Base-by-base conservation (phyloP, 2,329 filamentous ascomycete genomes). In the Ophiocordyceps camponoti-floridani region DNA sequence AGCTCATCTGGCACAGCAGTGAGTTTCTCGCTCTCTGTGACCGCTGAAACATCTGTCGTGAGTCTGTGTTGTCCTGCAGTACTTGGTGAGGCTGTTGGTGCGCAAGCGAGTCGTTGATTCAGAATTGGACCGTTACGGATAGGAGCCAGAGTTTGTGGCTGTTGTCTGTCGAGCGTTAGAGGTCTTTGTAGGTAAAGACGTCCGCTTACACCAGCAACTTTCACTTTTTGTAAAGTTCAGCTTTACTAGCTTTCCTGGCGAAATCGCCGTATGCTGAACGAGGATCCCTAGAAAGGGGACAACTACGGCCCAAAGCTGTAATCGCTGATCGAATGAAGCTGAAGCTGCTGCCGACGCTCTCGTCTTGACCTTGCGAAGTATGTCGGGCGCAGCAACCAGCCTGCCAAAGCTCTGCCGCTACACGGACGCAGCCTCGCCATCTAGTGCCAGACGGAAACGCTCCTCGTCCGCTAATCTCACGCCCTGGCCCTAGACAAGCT, bases 21-120 rank as follows among this genome's bases (percentile, higher is more conserved):
- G 51, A 53, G 56, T 53, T 53, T 56, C 46, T 47, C 50, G 53
- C 53, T 49, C 53, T 49, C 27, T 45, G 45, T 40, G 48, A 48
- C 50, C 47, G 45, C 53, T 58, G 58, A 58, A 56, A 61, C 52
- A 61, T 58, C 47, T 16, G 35, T 38, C 16, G 35, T 37, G 33
- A 37, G 14, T n/a, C n/a, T 14, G 33, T n/a, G 14, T 37, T 37
- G 33, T 16, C 13, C 8, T 16, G 13, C 7, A 4, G 6, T 37
- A 14, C 14, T 37, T 6, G n/a, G 3, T 10, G 28, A 30, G 12
- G 28, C 28, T 30, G 28, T 12, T 7, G 12, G 9, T 30, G 28
- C 12, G 28, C 9, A 30, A 30, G 28, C 7, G 28, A 30, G 28
- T 30, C 23, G 28, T 30, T 9, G 28, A 30, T 30, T 3, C 23